A percentile compares a stretch with the other conserved stretches of the same genome.
phyloP scores from a whole-genome alignment of 2,329 filamentous ascomycete species.

The Nigrograna mackinnonii region DNA sequence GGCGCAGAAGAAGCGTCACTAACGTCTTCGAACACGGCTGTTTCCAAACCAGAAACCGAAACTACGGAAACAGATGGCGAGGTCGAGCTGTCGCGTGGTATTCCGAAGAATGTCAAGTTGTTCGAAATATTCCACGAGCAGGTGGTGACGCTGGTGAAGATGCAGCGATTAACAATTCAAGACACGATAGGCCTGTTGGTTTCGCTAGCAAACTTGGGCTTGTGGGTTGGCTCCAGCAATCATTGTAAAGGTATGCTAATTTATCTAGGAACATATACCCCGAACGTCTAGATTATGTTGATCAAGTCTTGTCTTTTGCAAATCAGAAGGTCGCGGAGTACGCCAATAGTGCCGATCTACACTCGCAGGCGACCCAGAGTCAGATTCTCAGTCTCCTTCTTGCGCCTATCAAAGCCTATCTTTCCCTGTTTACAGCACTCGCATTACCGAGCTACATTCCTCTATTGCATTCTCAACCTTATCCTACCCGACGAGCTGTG shows the following conservation, averaged over 20 bases:
- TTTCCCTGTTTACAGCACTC: constrained; percentile 94
- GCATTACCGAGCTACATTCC: constrained; percentile 91
- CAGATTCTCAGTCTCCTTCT: constrained; percentile 89
- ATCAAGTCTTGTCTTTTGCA: constrained; percentile 90
- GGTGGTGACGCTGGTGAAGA: constrained; percentile 90
- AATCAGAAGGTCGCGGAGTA: constrained; percentile 85
- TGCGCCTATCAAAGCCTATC: constrained; percentile 85
- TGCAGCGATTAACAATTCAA: constrained; percentile 87
- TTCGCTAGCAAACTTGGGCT: constrained; percentile 88
- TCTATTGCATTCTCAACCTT: constrained; percentile 87
- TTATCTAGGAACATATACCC: constrained; percentile 79
- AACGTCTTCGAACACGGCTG: constrained; percentile 32
- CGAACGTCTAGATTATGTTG: constrained; percentile 87
- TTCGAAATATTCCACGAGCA: constrained; percentile 98
- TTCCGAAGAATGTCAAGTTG: constrained; percentile 79
- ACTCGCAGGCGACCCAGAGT: constrained; percentile 83
- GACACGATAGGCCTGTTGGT: constrained; percentile 93
- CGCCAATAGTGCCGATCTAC: constrained; percentile 92
- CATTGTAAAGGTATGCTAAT: constrained; percentile 22
- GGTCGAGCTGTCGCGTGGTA: constrained; percentile 55
- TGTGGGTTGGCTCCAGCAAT: constrained; percentile 56
- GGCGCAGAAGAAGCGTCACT: constrained; percentile 30
- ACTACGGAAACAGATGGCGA: constrained; percentile 46
- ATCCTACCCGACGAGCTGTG: constrained; percentile 86
- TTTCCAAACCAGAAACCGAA: constrained; percentile 34